These are phyloP conservation scores for Meyerozyma smithsonii DNA, from an alignment of 1,139 yeast species.

Conservation along the genomic window DNA sequence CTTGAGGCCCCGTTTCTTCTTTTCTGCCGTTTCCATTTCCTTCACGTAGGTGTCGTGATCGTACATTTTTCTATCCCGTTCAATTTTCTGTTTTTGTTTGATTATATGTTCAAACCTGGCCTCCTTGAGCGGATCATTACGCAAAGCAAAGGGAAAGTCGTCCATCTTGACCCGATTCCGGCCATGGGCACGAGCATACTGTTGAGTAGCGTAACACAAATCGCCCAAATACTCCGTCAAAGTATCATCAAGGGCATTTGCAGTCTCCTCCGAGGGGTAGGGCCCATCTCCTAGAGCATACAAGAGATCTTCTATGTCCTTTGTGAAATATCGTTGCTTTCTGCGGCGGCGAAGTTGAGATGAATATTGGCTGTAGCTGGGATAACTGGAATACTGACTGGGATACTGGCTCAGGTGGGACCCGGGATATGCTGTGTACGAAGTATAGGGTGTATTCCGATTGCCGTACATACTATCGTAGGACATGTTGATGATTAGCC, in stretches of 20 bases:
- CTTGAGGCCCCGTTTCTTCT: conserved; percentile 2
- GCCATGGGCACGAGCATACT: conserved; percentile 35
- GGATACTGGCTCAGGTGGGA: not conserved
- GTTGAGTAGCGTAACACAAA: conserved; percentile 38
- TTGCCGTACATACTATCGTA: not conserved
- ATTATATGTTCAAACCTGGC: conserved; percentile 82
- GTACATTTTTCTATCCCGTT: conserved; percentile 76
- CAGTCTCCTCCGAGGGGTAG: conserved; percentile 71
- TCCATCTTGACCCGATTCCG: conserved; percentile 78
- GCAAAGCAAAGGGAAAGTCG: conserved; percentile 79
- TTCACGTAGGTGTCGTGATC: conserved; percentile 41
- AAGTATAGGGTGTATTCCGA: conserved; percentile 1
- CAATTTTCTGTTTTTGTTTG: conserved; percentile 67
- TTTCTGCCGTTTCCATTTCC: conserved; percentile 1
- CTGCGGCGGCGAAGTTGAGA: conserved; percentile 18
- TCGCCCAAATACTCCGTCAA: conserved; percentile 72
- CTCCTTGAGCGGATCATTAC: conserved; percentile 77
- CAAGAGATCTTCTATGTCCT: conserved; percentile 67
- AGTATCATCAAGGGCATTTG: conserved; percentile 79
- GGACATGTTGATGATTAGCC: not conserved
- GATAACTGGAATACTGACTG: conserved; percentile 2
- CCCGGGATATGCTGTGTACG: not conserved
- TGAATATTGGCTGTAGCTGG: conserved; percentile 3
- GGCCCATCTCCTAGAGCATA: conserved; percentile 87
- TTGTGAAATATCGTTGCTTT: conserved; percentile 47